Base-by-base conservation (phyloP, 352 stramenopile species). In the Globisporangium abappressorium region DNA sequence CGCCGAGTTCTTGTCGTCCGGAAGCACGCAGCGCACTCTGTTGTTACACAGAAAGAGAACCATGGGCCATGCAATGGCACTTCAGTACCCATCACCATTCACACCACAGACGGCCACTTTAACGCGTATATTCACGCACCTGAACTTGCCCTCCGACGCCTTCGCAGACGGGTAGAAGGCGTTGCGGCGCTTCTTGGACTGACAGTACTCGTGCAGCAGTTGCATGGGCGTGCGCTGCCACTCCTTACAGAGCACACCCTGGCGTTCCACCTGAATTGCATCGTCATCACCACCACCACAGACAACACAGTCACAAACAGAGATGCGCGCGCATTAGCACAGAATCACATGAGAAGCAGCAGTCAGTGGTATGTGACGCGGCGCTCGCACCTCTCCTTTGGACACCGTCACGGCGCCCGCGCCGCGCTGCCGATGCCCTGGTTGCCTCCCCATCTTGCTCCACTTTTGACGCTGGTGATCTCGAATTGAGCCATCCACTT, bases 141-240 rank as follows among this genome's bases (percentile, higher is more conserved):
- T 65, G 55, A 85, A 78, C 34, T 70, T 54, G 8, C 65, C 58
- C 58, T 88, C 68, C 8, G 79, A 38, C 36, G 78, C 77, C 11
- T 77, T 77, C 30, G 79, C 81, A 41, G 78, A 79, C 14, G 73
- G 74, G 71, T 94, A 97, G 43, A 86, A 81, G 28, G 88, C 78
- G 54, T 89, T 71, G 46, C 85, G 83, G 41, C 93, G 84, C 71
- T 98, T 98, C 71, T 98, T 90, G 58, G 87, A 81, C 75, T 98
- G 87, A 66, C 90, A 98, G 70, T 94, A 98, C 70, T 99, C 95
- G 24, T 86, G 78, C 67, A 99, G 79, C 53, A 99, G 66, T 76
- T 97, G 81, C 67, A 95, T 95, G 6, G 98, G 98, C 41, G 93
- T 98, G 43, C 88, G 81, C 77, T 98, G 93, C 93, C 93, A 98